Percentiles rank a stretch among this genome's conserved stretches.
phyloP scores from a whole-genome alignment of 2,329 filamentous ascomycete genomes.

The Epichloe hybrida region DNA sequence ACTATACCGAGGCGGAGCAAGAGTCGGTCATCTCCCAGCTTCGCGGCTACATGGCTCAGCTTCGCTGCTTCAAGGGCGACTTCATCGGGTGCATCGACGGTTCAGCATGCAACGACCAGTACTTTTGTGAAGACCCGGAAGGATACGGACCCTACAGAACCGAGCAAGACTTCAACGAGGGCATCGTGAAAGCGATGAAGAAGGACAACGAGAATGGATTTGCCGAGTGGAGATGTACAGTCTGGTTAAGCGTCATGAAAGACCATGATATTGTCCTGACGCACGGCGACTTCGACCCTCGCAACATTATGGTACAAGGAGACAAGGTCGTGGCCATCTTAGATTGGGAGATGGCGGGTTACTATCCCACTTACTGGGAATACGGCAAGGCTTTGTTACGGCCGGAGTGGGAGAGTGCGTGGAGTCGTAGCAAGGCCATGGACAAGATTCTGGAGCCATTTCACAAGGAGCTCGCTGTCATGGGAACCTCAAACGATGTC shows the following conservation, averaged over 20 bases:
- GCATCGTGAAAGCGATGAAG: conserved; percentile 9
- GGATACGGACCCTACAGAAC: conserved; percentile 8
- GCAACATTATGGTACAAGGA: conserved; percentile 23
- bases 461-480: conserved; percentile 4
- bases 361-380: conserved; percentile 21
- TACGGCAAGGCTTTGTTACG: conserved; percentile 6
- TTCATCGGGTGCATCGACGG: conserved; percentile 11
- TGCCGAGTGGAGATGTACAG: conserved; percentile 5
- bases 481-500: no score
- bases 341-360: conserved; percentile 28
- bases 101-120: conserved; percentile 10
- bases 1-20: conserved; percentile 5
- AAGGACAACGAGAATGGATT: conserved; percentile 2
- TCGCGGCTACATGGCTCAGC: conserved; percentile 9
- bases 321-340: conserved; percentile 24
- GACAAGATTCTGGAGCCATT: conserved; percentile 5
- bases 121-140: conserved; percentile 6
- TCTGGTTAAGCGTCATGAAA: conserved; percentile 8
- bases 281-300: conserved; percentile 29
- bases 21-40: conserved; percentile 10
- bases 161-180: conserved; percentile 10
- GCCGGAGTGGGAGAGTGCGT: conserved; percentile 3
- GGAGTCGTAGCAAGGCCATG: conserved; percentile 2
- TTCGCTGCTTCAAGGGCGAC: conserved; percentile 8
- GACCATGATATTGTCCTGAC: conserved; percentile 23